phyloP scores from a whole-genome alignment of 2,329 filamentous ascomycete genomes.

The Fusarium armeniacum region DNA sequence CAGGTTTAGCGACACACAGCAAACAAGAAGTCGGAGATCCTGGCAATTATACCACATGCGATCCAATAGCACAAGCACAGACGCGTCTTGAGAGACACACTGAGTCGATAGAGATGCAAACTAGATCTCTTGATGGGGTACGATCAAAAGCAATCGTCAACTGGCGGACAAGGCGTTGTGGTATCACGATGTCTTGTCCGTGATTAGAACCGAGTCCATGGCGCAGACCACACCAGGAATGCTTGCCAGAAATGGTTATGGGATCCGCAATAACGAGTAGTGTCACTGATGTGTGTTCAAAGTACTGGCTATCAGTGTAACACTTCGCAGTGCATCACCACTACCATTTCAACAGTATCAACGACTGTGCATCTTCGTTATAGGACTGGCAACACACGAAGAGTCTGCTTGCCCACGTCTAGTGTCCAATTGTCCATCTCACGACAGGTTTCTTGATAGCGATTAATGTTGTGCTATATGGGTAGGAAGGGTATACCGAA shows the following conservation, averaged over 20 bases:
- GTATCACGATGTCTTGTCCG: not conserved
- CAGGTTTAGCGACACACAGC: constrained; percentile 2
- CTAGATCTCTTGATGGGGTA: constrained; percentile 15
- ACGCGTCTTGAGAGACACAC: not conserved
- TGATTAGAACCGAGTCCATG: constrained; percentile 26
- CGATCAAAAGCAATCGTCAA: constrained; percentile 16
- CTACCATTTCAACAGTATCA: not conserved
- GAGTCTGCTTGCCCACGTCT: constrained; percentile 1
- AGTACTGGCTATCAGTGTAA: constrained; percentile 21
- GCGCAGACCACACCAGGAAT: constrained; percentile 6
- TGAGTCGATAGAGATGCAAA: constrained; percentile 2
- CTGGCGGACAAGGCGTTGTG: constrained; percentile 3
- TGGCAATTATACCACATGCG: constrained; percentile 6
- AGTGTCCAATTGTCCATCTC: not conserved
- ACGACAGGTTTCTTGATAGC: constrained; percentile 9
- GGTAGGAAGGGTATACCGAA: not conserved
- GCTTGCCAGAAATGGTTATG: not conserved
- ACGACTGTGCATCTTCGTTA: not conserved
- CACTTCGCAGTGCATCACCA: constrained; percentile 23
- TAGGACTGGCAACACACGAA: not conserved
- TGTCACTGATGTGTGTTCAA: constrained; percentile 16
- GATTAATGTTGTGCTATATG: constrained; percentile 11
- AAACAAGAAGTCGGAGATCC: constrained; percentile 1
- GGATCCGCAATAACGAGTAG: constrained; percentile 4
- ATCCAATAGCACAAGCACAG: constrained; percentile 20